A percentile compares a stretch with the other conserved stretches of the same genome.
phyloP scores from a whole-genome alignment of 2,329 filamentous ascomycete genomes.

The Xylaria sp. region DNA sequence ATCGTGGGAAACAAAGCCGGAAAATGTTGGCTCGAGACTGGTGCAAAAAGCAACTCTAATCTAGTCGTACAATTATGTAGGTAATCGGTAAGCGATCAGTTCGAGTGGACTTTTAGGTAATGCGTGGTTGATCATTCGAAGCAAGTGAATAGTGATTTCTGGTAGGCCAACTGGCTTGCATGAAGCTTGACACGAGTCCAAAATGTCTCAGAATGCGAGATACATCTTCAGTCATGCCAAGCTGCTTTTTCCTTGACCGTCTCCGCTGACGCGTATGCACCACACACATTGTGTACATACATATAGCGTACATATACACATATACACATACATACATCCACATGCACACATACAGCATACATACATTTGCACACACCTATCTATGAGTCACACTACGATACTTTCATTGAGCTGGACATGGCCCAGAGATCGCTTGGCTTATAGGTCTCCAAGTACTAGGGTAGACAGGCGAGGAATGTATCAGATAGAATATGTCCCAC shows the following conservation, averaged over 20 bases:
- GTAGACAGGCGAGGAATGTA: conserved; percentile 19
- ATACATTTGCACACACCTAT: background rate
- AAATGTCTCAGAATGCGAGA: conserved; percentile 24
- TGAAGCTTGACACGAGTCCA: conserved; percentile 20
- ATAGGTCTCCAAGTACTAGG: background rate
- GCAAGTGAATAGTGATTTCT: conserved; percentile 15
- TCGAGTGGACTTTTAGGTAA: conserved; percentile 3
- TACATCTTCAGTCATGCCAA: conserved; percentile 13
- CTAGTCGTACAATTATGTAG: conserved; percentile 3
- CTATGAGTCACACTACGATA: conserved; percentile 4
- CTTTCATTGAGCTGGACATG: conserved; percentile 2
- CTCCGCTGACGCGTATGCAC: conserved; percentile 29
- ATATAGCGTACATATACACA: background rate
- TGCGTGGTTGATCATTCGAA: background rate
- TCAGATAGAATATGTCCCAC: conserved; percentile 24
- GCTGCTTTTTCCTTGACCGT: conserved; percentile 21
- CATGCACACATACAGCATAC: background rate
- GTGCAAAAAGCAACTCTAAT: conserved; percentile 19
- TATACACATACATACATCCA: background rate
- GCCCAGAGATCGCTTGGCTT: conserved; percentile 4
- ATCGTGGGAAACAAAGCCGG: background rate
- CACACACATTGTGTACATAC: background rate
- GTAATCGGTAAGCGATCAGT: conserved; percentile 12
- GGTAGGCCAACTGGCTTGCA: conserved; percentile 27
- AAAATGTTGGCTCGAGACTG: conserved; percentile 7